phyloP scores from a whole-genome alignment of 768 basidiomycete species.

The Dendrothele bispora region DNA sequence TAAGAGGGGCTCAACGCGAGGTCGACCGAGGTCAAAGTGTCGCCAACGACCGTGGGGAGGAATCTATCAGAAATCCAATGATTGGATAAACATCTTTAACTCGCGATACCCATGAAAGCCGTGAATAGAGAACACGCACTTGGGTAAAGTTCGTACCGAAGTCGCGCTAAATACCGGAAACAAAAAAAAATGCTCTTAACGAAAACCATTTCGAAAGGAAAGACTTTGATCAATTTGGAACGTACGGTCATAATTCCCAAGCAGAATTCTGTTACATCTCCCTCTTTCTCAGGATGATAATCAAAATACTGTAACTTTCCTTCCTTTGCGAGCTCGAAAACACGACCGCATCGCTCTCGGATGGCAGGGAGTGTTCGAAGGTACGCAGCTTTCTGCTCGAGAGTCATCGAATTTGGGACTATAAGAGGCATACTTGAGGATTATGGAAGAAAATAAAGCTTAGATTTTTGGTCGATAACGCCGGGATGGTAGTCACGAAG shows the following conservation, averaged over 20 bases:
- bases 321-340: constrained; percentile 73
- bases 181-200: too few species aligned
- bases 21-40: constrained; percentile 72
- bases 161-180: constrained; percentile 67
- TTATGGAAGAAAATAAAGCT: too few species aligned
- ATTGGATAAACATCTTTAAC: too few species aligned
- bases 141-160: constrained; percentile 67
- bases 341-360: constrained; percentile 77
- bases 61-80: too few species aligned
- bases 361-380: constrained; percentile 89
- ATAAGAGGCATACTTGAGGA: too few species aligned
- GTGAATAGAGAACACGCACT: constrained; percentile 39
- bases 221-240: neutral
- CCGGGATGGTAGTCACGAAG: too few species aligned
- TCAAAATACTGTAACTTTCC: constrained; percentile 84
- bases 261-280: constrained; percentile 71
- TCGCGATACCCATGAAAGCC: too few species aligned
- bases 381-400: constrained; percentile 55
- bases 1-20: constrained; percentile 64
- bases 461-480: too few species aligned
- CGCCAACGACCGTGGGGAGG: constrained; percentile 89
- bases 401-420: too few species aligned
- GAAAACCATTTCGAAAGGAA: too few species aligned
- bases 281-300: constrained; percentile 78
- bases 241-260: constrained; percentile 71